Base-by-base conservation (phyloP, 805 yeast genomes). In the Maudiozyma turicensis region DNA sequence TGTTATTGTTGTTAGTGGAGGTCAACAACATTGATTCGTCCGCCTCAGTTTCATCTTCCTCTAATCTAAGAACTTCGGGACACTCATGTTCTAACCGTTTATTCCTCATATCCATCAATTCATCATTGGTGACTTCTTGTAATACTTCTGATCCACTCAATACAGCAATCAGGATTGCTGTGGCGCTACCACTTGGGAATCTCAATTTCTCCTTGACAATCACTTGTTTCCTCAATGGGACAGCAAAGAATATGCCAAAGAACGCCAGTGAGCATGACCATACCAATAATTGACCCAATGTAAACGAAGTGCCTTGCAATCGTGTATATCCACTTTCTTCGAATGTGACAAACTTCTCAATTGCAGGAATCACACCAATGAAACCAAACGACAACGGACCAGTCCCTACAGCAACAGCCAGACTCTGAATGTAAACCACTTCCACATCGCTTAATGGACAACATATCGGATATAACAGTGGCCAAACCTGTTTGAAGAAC, bases 381-480 rank as follows among this genome's bases (percentile, higher is more conserved):
- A 91, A 78, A 0, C 98, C 98, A 66, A 85, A 91, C 0, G 96
- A 95, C 53, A 91, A 71, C 0, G 99, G 99, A 0, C 98, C 98
- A 0, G 99, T 93, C 1, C 99, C 99, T 1, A 87, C 95, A 0
- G 98, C 97, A 5, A 93, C 97, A 0, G 98, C 88, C 32, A 91
- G 80, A 64, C 96, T 86, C 63, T 88, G 96, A 0, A 87, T 83
- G 61, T 79, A 87, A 5, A 91, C 98, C 59, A 89, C 91, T 61
- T 93, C 98, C n/a, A 87, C 96, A 54, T 88, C 96, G 0, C 93
- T 78, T 58, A 80, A 79, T 0, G 81, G 81, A 37, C 65, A 66
- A 6, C 57, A 54, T 10, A 74, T 48, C 5, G 63, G 64, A 26
- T 47, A 56, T 3, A 64, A 8, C 3, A 52, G 3, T 1, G 70